These are phyloP conservation scores for Hanseniaspora thailandica DNA, from an alignment of 805 yeast species.

Conservation along the genomic window DNA sequence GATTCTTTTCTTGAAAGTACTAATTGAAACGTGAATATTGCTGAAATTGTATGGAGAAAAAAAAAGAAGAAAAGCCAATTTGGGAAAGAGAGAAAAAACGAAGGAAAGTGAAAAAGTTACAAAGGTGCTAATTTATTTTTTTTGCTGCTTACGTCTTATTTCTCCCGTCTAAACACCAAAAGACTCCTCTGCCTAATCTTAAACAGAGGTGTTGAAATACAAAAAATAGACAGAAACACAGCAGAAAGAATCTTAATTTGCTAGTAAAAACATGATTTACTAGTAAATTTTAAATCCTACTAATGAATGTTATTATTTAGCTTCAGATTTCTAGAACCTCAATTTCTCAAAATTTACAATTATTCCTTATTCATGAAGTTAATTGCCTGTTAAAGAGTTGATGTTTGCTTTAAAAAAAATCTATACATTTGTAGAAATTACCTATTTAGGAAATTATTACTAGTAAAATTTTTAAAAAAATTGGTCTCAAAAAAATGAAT, in stretches of 20 bases:
- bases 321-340: too few species aligned
- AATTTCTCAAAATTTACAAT: too few species aligned
- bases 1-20: neutral
- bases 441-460: neutral
- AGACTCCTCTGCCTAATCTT: neutral
- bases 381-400: too few species aligned
- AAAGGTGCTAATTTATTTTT: neutral
- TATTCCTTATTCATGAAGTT: too few species aligned
- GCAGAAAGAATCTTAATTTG: neutral
- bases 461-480: too few species aligned
- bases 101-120: neutral
- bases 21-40: too few species aligned
- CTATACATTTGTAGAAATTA: too few species aligned
- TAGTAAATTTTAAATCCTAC: neutral
- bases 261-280: neutral
- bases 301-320: too few species aligned
- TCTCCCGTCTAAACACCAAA: neutral
- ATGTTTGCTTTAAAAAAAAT: too few species aligned
- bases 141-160: neutral
- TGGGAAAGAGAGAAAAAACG: neutral
- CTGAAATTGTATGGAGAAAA: neutral
- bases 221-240: neutral
- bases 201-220: neutral
- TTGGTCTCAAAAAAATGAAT: too few species aligned
- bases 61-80: neutral